Percentiles rank a stretch among this genome's conserved stretches.
These are phyloP conservation scores for Phaeophleospora eucalypticola DNA, from an alignment of 2,329 filamentous ascomycete species.

Conservation along the genomic window DNA sequence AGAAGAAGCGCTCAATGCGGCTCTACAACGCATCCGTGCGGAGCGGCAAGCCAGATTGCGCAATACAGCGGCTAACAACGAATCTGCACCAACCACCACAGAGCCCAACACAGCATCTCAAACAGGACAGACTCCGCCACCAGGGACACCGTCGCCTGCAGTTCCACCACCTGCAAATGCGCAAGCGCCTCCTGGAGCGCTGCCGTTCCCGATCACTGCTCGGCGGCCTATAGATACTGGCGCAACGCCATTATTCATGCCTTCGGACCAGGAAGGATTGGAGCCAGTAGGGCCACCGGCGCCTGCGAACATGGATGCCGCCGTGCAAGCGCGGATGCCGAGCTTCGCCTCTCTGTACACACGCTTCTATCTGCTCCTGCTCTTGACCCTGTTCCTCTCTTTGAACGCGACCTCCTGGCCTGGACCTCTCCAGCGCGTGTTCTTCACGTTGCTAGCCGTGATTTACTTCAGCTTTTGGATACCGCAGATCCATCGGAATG, in stretches of 20 bases:
- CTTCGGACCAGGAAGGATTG: constrained; percentile 55
- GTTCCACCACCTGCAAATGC: constrained; percentile 18
- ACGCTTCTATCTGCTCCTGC: constrained; percentile 58
- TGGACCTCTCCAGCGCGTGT: constrained; percentile 48
- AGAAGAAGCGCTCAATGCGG: constrained; percentile 21
- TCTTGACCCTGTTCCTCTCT: constrained; percentile 55
- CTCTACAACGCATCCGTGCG: constrained; percentile 22
- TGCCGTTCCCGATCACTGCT: constrained; percentile 10
- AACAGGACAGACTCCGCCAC: background rate
- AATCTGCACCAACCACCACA: background rate
- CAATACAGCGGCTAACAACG: constrained; percentile 8
- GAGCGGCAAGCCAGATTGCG: constrained; percentile 17
- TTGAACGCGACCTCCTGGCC: constrained; percentile 58
- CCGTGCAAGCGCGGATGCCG: constrained; percentile 22
- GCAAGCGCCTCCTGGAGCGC: constrained; percentile 17
- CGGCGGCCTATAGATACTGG: constrained; percentile 41
- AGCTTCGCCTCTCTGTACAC: constrained; percentile 56
- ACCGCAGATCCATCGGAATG: constrained; percentile 87
- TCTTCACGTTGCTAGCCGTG: constrained; percentile 62
- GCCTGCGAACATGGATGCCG: constrained; percentile 30
- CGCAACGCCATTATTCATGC: constrained; percentile 52
- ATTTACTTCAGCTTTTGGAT: constrained; percentile 85
- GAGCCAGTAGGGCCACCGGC: constrained; percentile 36
- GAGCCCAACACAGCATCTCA: too few species aligned
- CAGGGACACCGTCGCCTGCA: background rate